phyloP scores from a whole-genome alignment of 2,329 filamentous ascomycete species.

The Iodosphaeria phyllophila region DNA sequence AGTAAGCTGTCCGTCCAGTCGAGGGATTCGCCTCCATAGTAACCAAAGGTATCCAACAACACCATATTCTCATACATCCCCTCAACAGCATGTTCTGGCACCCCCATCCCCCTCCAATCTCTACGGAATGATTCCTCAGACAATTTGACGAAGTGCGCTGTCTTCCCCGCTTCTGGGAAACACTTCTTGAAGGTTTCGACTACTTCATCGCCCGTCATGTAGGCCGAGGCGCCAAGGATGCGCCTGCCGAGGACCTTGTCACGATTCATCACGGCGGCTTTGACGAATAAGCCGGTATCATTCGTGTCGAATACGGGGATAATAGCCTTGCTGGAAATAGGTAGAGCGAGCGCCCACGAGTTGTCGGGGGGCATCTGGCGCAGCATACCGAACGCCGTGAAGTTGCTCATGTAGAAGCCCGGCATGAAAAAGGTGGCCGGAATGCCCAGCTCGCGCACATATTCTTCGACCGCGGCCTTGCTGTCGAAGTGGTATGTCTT shows the following conservation, averaged over 20 bases:
- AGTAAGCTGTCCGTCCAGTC: constrained; percentile 18
- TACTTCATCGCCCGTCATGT: constrained; percentile 19
- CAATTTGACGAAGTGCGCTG: constrained; percentile 15
- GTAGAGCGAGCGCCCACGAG: constrained; percentile 11
- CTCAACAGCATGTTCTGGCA: constrained; percentile 20
- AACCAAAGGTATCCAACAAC: constrained; percentile 30
- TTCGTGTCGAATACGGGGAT: constrained; percentile 13
- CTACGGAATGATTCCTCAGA: constrained; percentile 22
- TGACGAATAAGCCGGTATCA: constrained; percentile 17
- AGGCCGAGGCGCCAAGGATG: constrained; percentile 22
- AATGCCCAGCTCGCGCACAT: constrained; percentile 14
- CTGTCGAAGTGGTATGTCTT: too few relatives aligned
- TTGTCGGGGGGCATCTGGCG: constrained; percentile 10
- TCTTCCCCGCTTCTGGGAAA: constrained; percentile 19
- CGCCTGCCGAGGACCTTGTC: constrained; percentile 21
- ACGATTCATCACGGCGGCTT: constrained; percentile 13
- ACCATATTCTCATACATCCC: constrained; percentile 35
- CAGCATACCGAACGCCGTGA: constrained; percentile 12
- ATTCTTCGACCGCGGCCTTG: constrained; percentile 2
- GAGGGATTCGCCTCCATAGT: constrained; percentile 26
- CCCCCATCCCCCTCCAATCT: constrained; percentile 13
- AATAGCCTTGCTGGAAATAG: constrained; percentile 9
- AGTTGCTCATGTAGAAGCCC: constrained; percentile 32
- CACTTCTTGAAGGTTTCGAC: constrained; percentile 18
- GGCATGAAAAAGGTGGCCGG: constrained; percentile 28